phyloP scores from a whole-genome alignment of 2,329 filamentous ascomycete genomes.

The Westerdykella ornata region DNA sequence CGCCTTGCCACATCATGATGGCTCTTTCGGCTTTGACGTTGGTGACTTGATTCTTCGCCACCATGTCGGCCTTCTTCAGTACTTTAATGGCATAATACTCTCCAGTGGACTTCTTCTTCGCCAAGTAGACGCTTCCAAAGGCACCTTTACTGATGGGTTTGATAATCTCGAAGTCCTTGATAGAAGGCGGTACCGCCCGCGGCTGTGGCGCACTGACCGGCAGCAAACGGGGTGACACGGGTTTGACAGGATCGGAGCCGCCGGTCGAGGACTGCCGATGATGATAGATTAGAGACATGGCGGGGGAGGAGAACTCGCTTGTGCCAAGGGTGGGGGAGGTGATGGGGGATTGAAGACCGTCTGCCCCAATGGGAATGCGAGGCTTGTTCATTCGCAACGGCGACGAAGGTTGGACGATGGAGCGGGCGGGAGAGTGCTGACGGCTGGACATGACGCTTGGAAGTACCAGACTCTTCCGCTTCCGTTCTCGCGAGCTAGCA shows the following conservation, averaged over 20 bases:
- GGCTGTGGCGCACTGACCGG: slow-evolving; percentile 76
- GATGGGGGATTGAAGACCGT: slow-evolving; percentile 73
- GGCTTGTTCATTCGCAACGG: slow-evolving; percentile 82
- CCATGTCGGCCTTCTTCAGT: slow-evolving; percentile 99
- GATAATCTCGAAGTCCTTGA: slow-evolving; percentile 99
- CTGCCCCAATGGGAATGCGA: slow-evolving; percentile 55
- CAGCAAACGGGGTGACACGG: slow-evolving; percentile 73
- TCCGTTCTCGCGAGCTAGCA: slow-evolving; percentile 72
- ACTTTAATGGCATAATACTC: slow-evolving; percentile 99
- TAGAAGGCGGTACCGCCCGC: slow-evolving; percentile 84
- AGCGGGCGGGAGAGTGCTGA: slow-evolving; percentile 81
- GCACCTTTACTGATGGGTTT: slow-evolving; percentile 99
- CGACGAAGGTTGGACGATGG: slow-evolving; percentile 67
- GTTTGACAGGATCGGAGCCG: slow-evolving; percentile 58
- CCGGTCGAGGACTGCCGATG: slow-evolving; percentile 87
- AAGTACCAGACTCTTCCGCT: slow-evolving; percentile 79
- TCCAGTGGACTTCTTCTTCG: slow-evolving; percentile 96
- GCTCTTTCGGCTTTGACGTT: slow-evolving; percentile 98
- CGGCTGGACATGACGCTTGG: slow-evolving; percentile 71
- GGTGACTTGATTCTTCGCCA: slow-evolving; percentile 97
- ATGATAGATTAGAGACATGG: slow-evolving; percentile 49
- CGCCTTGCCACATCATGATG: slow-evolving; percentile 99
- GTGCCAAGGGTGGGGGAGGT: slow-evolving; percentile 80
- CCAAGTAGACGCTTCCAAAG: slow-evolving; percentile 94
- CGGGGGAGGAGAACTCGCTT: slow-evolving; percentile 73